These are phyloP conservation scores for Rutidosis leptorrhynchoides DNA, from an alignment of 129 eudicot genomes.

Conservation along the genomic window DNA sequence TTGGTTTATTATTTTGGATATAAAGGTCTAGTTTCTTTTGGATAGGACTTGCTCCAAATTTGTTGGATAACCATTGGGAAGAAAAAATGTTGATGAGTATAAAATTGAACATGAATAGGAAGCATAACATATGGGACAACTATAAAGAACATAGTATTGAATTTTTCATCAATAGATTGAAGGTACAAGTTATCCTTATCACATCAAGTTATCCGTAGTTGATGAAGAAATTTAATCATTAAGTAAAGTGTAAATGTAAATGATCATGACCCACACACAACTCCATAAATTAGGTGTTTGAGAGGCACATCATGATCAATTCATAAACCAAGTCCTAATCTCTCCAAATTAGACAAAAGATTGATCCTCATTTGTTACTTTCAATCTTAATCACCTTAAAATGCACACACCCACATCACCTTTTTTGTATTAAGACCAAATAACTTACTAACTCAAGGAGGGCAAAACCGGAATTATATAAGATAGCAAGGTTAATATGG, in stretches of 20 bases:
- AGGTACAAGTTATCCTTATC: constrained; percentile 16
- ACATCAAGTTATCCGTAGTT: constrained; percentile 13
- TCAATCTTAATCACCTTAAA: constrained; percentile 23
- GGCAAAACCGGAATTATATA: constrained; percentile 33
- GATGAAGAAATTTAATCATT: constrained; percentile 11
- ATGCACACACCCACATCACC: constrained; percentile 27
- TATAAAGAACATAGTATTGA: too few relatives aligned
- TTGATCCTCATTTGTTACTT: constrained; percentile 1
- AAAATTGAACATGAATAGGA: constrained; percentile 31
- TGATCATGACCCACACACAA: constrained; percentile 29
- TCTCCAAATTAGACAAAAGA: constrained; percentile 48
- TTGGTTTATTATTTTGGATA: too few relatives aligned
- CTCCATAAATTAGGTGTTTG: constrained; percentile 19
- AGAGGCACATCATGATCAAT: constrained; percentile 24
- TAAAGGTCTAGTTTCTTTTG: constrained; percentile 30
- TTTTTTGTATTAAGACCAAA: constrained; percentile 4
- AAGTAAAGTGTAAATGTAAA: constrained; percentile 18
- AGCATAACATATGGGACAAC: too few relatives aligned
- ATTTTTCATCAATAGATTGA: constrained; percentile 13
- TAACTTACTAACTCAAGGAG: constrained; percentile 7
- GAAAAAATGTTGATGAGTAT: constrained; percentile 13
- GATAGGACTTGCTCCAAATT: constrained; percentile 34
- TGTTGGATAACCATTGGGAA: constrained; percentile 29
- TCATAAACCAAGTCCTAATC: constrained; percentile 33
- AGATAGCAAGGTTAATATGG: constrained; percentile 32